These are phyloP conservation scores for Pachyrhizus erosus DNA, from an alignment of 306 rosid species.

Conservation along the genomic window DNA sequence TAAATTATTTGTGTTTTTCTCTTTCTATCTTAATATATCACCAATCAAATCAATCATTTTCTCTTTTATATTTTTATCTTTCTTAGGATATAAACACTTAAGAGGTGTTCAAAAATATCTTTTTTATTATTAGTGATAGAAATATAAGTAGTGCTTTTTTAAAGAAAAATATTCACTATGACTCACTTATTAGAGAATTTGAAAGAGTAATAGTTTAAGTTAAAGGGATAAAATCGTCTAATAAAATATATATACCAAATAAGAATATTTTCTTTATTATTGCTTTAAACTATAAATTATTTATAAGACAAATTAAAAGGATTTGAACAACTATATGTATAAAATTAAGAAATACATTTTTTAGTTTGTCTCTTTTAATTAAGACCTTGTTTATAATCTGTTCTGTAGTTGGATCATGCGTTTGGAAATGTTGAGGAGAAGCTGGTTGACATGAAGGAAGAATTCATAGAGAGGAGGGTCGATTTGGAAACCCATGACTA, in stretches of 20 bases:
- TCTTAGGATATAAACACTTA: too few relatives aligned
- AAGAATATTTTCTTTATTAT: neutral
- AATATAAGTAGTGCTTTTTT: too few relatives aligned
- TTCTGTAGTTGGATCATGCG: conserved; percentile 32
- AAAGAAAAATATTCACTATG: too few relatives aligned
- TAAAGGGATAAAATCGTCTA: neutral
- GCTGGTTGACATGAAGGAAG: conserved; percentile 13
- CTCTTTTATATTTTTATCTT: too few relatives aligned
- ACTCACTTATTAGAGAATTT: neutral
- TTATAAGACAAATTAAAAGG: too few relatives aligned
- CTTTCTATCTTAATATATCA: too few relatives aligned
- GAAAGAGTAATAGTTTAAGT: neutral
- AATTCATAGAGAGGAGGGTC: conserved; percentile 41
- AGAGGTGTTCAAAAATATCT: too few relatives aligned
- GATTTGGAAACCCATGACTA: conserved; percentile 54
- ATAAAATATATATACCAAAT: neutral
- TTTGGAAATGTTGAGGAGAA: conserved; percentile 26
- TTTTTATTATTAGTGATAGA: too few relatives aligned
- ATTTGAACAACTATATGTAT: neutral
- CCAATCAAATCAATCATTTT: too few relatives aligned
- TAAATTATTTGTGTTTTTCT: too few relatives aligned
- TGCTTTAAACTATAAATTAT: too few relatives aligned
- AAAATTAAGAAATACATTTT: neutral
- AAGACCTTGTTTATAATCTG: neutral
- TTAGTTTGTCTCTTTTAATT: neutral